A percentile compares a stretch with the other conserved stretches of the same genome.
Evolutionary conservation across 2,329 filamentous ascomycete species (phyloP).

Genomic region (Pseudogymnoascus sp.): DNA sequence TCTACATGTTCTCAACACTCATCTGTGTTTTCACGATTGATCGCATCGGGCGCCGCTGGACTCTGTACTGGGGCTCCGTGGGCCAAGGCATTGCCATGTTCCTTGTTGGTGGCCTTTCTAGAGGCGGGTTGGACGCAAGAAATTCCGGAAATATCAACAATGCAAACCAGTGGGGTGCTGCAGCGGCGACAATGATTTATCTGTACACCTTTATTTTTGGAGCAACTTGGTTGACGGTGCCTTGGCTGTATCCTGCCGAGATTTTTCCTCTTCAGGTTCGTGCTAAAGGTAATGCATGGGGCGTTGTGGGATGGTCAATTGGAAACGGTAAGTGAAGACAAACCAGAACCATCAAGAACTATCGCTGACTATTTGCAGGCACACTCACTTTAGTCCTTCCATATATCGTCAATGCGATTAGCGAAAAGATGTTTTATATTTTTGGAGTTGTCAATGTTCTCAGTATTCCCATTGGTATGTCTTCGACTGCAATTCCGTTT

Average conservation of each 20-base stretch:
- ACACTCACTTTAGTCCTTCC: neutral
- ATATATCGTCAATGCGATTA: slow-evolving; percentile 43
- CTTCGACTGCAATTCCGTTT: neutral
- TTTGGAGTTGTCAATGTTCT: slow-evolving; percentile 62
- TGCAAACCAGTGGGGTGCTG: slow-evolving; percentile 48
- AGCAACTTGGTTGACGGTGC: slow-evolving; percentile 44
- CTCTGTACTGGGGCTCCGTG: slow-evolving; percentile 59
- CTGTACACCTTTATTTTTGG: slow-evolving; percentile 59
- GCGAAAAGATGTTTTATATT: slow-evolving; percentile 67
- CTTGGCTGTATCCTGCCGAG: slow-evolving; percentile 62
- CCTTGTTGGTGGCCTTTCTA: slow-evolving; percentile 54
- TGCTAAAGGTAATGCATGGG: slow-evolving; percentile 69
- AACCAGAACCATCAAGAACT: neutral
- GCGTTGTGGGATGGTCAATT: slow-evolving; percentile 69
- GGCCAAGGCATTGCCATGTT: slow-evolving; percentile 63
- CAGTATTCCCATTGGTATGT: slow-evolving; percentile 48
- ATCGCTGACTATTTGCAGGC: neutral
- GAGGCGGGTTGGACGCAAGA: slow-evolving; percentile 38
- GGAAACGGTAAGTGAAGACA: slow-evolving; percentile 48
- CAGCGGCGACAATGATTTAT: slow-evolving; percentile 65
- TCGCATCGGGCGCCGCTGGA: slow-evolving; percentile 61
- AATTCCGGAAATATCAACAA: slow-evolving; percentile 38
- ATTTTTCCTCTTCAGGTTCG: slow-evolving; percentile 66
- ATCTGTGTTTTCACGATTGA: slow-evolving; percentile 66
- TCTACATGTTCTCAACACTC: slow-evolving; percentile 57